A percentile compares a stretch with the other conserved stretches of the same genome.
Conservation (phyloP, 164 flowering plant genomes). For the Litsea cubeba region DNA sequence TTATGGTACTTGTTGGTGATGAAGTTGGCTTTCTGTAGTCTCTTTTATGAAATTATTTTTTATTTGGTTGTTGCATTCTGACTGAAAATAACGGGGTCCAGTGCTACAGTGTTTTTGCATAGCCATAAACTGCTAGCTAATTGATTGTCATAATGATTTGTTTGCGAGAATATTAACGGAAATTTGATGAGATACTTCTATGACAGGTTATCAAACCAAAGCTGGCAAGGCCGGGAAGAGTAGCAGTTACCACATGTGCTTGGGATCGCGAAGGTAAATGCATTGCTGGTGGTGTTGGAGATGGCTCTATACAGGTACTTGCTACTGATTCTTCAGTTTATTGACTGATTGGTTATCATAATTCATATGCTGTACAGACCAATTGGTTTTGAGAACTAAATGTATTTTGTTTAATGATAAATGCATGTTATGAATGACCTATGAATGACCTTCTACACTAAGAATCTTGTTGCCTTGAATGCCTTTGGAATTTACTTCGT, state of each 20-base stretch:
- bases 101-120: background rate
- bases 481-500: background rate
- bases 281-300: conserved; percentile 91
- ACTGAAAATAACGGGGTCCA: background rate
- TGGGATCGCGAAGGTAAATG: conserved; percentile 91
- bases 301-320: conserved; percentile 92
- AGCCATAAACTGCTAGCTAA: background rate
- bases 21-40: background rate
- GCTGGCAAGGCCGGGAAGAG: conserved; percentile 89
- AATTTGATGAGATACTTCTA: conserved; percentile 8
- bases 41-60: background rate
- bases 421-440: too few species aligned
- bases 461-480: background rate
- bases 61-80: background rate
- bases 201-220: conserved; percentile 91
- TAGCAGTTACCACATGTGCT: conserved; percentile 89
- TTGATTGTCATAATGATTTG: background rate
- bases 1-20: background rate
- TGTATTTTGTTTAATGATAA: too few species aligned
- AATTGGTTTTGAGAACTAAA: too few species aligned
- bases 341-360: background rate
- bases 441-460: too few species aligned
- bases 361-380: too few species aligned
- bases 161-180: background rate
- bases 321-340: background rate